Evolutionary conservation across 1,284 basidiomycete genomes (phyloP).

Genomic region (Gomphus bonarii): DNA sequence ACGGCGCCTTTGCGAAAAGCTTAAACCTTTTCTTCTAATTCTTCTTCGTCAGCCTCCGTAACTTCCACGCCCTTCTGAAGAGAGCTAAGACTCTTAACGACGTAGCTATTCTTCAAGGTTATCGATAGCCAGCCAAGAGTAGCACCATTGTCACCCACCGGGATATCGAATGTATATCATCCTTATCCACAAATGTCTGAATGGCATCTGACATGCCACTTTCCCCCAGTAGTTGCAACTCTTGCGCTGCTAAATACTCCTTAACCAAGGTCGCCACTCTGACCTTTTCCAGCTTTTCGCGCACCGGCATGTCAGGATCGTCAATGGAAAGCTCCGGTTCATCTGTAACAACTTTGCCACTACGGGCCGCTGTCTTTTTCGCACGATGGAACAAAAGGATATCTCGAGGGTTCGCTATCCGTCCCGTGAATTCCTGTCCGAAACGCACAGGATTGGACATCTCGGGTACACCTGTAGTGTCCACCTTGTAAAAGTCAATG

Average conservation of each 20-base stretch:
- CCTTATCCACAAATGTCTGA: constrained; percentile 90
- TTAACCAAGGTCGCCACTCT: constrained; percentile 73
- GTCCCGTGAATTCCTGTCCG: constrained; percentile 89
- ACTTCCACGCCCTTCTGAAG: constrained; percentile 58
- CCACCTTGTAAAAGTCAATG: constrained; percentile 45
- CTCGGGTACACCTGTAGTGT: constrained; percentile 81
- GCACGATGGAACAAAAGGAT: constrained; percentile 84
- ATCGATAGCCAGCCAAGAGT: background rate
- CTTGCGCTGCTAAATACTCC: constrained; percentile 84
- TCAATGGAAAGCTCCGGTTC: constrained; percentile 68
- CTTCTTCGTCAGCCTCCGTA: constrained; percentile 60
- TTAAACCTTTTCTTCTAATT: constrained; percentile 63
- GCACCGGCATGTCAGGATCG: constrained; percentile 50
- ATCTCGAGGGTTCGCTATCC: constrained; percentile 90
- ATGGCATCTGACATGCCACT: constrained; percentile 86
- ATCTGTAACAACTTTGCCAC: constrained; percentile 48
- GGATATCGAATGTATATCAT: constrained; percentile 84
- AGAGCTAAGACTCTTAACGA: constrained; percentile 47
- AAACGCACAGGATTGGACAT: constrained; percentile 95
- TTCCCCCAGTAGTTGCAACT: constrained; percentile 80
- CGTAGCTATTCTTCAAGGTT: constrained; percentile 43
- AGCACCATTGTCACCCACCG: constrained; percentile 42
- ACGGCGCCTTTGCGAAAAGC: background rate
- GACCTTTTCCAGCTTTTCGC: constrained; percentile 61
- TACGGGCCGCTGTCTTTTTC: constrained; percentile 48